Evolutionary conservation across 148 eudicot genomes (phyloP).

Genomic region (Arbutus unedo): DNA sequence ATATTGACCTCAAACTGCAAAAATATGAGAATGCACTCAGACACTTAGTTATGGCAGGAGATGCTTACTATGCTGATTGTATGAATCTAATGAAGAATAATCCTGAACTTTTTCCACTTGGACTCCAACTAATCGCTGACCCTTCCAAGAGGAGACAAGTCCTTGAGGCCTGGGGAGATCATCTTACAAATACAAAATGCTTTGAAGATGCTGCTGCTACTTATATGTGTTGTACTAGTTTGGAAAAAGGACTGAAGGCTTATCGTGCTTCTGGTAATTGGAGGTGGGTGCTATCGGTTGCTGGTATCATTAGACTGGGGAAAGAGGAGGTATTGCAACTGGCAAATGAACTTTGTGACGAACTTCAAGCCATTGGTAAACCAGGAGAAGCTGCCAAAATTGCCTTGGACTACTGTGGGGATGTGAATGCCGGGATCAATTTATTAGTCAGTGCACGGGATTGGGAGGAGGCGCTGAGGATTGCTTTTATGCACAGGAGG

Average conservation of each 20-base stretch:
- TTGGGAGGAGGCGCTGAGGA: conserved; percentile 94
- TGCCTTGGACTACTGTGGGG: conserved; percentile 89
- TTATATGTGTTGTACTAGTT: conserved; percentile 63
- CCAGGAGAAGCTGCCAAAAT: conserved; percentile 90
- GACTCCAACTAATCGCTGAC: conserved; percentile 62
- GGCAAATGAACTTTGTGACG: conserved; percentile 89
- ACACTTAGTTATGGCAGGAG: conserved; percentile 75
- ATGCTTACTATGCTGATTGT: conserved; percentile 61
- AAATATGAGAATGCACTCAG: conserved; percentile 81
- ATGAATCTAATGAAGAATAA: conserved; percentile 68
- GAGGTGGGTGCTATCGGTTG: conserved; percentile 81
- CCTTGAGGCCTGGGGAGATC: conserved; percentile 96
- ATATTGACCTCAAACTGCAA: conserved; percentile 68
- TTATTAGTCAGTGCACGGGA: conserved; percentile 77
- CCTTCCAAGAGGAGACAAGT: conserved; percentile 52
- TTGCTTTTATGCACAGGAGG: conserved; percentile 62
- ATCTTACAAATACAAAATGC: conserved; percentile 62
- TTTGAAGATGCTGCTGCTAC: conserved; percentile 93
- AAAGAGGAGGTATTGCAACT: conserved; percentile 63
- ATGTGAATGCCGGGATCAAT: conserved; percentile 53
- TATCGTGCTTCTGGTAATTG: conserved; percentile 83
- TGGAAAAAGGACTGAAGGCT: conserved; percentile 86
- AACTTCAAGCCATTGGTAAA: conserved; percentile 86
- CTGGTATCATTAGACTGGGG: conserved; percentile 74
- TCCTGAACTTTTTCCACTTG: conserved; percentile 76